These are phyloP conservation scores for Alternaria burnsii DNA, from an alignment of 2,329 filamentous ascomycete species.

Conservation along the genomic window DNA sequence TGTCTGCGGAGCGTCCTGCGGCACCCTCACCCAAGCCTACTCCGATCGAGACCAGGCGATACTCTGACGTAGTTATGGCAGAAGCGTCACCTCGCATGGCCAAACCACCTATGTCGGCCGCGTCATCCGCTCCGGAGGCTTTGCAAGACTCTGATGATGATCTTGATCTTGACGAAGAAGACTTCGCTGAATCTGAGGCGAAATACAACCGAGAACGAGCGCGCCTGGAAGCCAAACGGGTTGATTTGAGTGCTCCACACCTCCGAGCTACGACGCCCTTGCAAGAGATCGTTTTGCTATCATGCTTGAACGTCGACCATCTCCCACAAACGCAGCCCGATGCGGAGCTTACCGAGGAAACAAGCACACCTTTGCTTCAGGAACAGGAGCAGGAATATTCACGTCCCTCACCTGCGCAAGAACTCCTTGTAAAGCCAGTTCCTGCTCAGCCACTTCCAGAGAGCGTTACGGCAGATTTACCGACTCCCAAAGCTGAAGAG, in stretches of 20 bases:
- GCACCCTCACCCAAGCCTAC: constrained; percentile 36
- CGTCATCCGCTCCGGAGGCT: constrained; percentile 43
- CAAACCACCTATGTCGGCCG: constrained; percentile 40
- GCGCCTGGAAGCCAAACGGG: constrained; percentile 53
- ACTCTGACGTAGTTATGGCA: constrained; percentile 48
- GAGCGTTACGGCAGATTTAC: constrained; percentile 34
- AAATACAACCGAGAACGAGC: constrained; percentile 58
- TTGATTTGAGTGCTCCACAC: constrained; percentile 54
- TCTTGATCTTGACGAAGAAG: constrained; percentile 56
- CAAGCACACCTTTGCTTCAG: constrained; percentile 25
- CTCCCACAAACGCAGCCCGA: constrained; percentile 29
- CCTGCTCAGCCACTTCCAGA: constrained; percentile 24
- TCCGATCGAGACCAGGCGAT: constrained; percentile 41
- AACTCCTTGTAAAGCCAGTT: constrained; percentile 9
- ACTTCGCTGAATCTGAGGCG: constrained; percentile 56
- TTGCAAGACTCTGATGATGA: constrained; percentile 57
- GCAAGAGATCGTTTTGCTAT: constrained; percentile 54
- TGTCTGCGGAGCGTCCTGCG: constrained; percentile 33
- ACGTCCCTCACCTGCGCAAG: constrained; percentile 7
- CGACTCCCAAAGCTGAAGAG: constrained; percentile 50
- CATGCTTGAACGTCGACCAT: constrained; percentile 48
- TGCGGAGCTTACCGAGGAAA: constrained; percentile 25
- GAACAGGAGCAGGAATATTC: constrained; percentile 14
- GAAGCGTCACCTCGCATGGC: constrained; percentile 41
- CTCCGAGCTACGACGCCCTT: constrained; percentile 56